These are phyloP conservation scores for Umbilicus rupestris DNA, from an alignment of 164 flowering plant species.

Conservation along the genomic window DNA sequence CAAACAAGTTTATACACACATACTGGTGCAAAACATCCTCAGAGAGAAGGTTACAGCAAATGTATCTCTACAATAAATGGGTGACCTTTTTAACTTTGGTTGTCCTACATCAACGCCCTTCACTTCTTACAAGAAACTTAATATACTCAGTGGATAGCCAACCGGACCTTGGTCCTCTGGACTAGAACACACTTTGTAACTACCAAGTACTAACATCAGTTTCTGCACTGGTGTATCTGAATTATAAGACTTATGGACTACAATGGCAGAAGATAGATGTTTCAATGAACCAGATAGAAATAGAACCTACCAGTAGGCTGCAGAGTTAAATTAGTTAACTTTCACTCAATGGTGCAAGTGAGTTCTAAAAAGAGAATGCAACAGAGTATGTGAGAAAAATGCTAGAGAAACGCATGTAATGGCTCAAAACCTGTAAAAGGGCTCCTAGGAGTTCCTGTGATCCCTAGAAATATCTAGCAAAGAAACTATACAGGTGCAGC, in stretches of 20 bases:
- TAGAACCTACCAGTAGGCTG: background rate
- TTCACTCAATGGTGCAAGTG: background rate
- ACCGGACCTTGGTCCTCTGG: no score
- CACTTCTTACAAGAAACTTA: no score
- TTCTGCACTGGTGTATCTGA: no score
- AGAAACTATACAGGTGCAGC: background rate
- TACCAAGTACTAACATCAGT: no score
- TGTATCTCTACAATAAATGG: background rate
- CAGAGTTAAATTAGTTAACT: background rate
- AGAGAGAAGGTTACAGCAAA: background rate
- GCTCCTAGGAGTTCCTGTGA: background rate
- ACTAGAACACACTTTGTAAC: no score
- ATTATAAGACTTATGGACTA: no score
- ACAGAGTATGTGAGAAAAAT: background rate
- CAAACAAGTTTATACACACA: background rate
- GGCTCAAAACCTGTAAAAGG: background rate
- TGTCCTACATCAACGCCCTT: no score
- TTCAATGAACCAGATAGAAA: background rate
- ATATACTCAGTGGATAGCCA: no score
- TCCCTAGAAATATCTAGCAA: background rate
- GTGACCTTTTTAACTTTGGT: no score
- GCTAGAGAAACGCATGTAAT: background rate
- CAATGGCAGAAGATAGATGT: background rate
- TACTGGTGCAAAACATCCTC: background rate
- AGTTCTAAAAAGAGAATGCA: background rate